These are phyloP conservation scores for Drechslerella stenobrocha DNA, from an alignment of 2,329 filamentous ascomycete genomes.

Conservation along the genomic window DNA sequence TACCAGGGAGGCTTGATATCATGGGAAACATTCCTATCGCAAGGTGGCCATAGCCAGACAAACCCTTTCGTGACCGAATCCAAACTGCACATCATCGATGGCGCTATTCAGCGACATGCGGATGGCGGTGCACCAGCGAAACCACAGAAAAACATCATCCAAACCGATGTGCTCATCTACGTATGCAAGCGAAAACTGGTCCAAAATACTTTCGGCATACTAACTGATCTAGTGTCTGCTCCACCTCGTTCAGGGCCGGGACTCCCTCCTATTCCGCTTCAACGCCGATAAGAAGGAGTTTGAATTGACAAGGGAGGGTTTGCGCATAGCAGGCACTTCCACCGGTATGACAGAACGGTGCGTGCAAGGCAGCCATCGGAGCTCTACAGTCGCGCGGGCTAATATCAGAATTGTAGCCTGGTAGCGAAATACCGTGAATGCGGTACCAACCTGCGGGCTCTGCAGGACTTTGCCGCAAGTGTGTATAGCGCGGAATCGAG, in stretches of 20 bases:
- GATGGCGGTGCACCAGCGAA: slow-evolving; percentile 40
- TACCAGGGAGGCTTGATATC: slow-evolving; percentile 61
- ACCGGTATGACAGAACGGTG: slow-evolving; percentile 55
- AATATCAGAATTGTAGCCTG: slow-evolving; percentile 61
- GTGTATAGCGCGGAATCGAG: slow-evolving; percentile 26
- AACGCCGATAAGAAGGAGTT: slow-evolving; percentile 62
- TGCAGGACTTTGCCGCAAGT: slow-evolving; percentile 21
- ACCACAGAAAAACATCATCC: slow-evolving; percentile 29
- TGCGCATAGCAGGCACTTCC: slow-evolving; percentile 61
- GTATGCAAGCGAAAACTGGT: slow-evolving; percentile 15
- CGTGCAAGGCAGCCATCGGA: background rate
- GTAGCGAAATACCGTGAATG: slow-evolving; percentile 55
- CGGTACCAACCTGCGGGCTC: slow-evolving; percentile 53
- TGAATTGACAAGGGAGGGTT: slow-evolving; percentile 57
- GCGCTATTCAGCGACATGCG: slow-evolving; percentile 58
- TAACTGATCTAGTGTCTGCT: slow-evolving; percentile 61
- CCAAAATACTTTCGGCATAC: background rate
- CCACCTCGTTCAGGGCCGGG: slow-evolving; percentile 69
- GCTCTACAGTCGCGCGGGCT: background rate
- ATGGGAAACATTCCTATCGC: slow-evolving; percentile 69
- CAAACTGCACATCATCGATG: slow-evolving; percentile 68
- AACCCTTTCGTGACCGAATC: slow-evolving; percentile 70
- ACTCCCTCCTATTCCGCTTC: slow-evolving; percentile 71
- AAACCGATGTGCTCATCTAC: slow-evolving; percentile 27
- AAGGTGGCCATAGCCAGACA: slow-evolving; percentile 55